Evolutionary conservation across 331 rosid species (phyloP).

Genomic region (Malus hybrid): DNA sequence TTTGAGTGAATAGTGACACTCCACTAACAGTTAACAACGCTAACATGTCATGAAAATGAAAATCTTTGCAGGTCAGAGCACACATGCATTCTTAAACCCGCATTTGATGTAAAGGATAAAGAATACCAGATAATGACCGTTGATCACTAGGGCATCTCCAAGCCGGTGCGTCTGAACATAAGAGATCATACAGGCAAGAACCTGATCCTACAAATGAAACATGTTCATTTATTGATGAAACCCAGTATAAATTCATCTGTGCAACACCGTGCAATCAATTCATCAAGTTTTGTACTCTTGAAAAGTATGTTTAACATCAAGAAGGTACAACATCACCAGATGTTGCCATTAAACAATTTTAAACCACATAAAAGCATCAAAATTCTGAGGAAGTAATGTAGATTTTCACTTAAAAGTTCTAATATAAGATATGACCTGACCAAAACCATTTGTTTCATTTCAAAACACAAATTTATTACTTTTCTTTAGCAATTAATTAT

Average conservation of each 20-base stretch:
- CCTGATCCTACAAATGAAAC: constrained; percentile 35
- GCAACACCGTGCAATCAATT: neutral
- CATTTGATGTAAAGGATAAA: neutral
- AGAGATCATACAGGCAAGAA: constrained; percentile 69
- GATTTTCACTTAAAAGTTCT: neutral
- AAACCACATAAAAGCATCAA: neutral
- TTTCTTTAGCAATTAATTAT: neutral
- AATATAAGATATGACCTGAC: neutral
- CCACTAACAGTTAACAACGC: neutral
- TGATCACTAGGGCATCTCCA: constrained; percentile 28
- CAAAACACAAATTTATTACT: neutral
- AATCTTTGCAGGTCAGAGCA: neutral
- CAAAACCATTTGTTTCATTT: neutral
- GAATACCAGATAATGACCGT: constrained; percentile 39
- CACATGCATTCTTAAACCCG: neutral
- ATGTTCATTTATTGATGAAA: constrained; percentile 6
- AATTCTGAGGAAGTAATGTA: neutral
- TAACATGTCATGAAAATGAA: neutral
- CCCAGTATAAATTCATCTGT: neutral
- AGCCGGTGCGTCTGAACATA: constrained; percentile 51
- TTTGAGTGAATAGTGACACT: neutral
- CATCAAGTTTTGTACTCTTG: neutral
- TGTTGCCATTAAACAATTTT: neutral
- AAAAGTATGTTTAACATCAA: neutral
- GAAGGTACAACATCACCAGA: neutral